phyloP scores from a whole-genome alignment of 192 early-diverging fungal species.

The Backusella liffmaniae region DNA sequence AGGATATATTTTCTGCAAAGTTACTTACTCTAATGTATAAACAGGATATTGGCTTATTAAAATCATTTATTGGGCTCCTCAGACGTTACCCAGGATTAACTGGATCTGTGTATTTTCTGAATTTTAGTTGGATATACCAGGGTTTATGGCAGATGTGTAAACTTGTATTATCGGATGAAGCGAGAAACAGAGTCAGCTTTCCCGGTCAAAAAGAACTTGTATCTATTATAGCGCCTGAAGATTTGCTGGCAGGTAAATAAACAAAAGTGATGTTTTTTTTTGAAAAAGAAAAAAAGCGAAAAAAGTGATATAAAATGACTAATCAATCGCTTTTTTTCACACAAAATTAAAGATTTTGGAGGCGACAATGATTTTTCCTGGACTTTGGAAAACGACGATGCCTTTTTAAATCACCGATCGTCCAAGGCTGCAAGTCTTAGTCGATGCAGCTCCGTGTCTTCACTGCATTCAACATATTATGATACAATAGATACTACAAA shows the following conservation, averaged over 20 bases:
- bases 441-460: background rate
- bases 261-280: background rate
- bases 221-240: slow-evolving; percentile 23
- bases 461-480: slow-evolving; percentile 9
- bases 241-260: slow-evolving; percentile 32
- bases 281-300: background rate
- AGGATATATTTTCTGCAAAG: background rate
- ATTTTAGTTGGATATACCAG: slow-evolving; percentile 47
- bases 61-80: slow-evolving; percentile 1
- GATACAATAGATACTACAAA: background rate
- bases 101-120: slow-evolving; percentile 35
- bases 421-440: background rate
- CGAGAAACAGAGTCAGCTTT: slow-evolving; percentile 36
- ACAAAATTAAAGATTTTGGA: slow-evolving; percentile 23
- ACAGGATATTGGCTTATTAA: slow-evolving; percentile 11
- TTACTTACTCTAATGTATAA: background rate
- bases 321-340: background rate
- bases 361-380: slow-evolving; percentile 34
- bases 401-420: slow-evolving; percentile 12
- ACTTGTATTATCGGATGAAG: slow-evolving; percentile 35
- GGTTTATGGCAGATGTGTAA: slow-evolving; percentile 45
- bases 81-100: slow-evolving; percentile 27
- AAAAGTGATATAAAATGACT: background rate
- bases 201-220: slow-evolving; percentile 23
- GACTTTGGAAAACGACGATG: slow-evolving; percentile 22